These are phyloP conservation scores for Pseudonitzschia multiseries DNA, from an alignment of 108 stramenopile genomes.

Conservation along the genomic window DNA sequence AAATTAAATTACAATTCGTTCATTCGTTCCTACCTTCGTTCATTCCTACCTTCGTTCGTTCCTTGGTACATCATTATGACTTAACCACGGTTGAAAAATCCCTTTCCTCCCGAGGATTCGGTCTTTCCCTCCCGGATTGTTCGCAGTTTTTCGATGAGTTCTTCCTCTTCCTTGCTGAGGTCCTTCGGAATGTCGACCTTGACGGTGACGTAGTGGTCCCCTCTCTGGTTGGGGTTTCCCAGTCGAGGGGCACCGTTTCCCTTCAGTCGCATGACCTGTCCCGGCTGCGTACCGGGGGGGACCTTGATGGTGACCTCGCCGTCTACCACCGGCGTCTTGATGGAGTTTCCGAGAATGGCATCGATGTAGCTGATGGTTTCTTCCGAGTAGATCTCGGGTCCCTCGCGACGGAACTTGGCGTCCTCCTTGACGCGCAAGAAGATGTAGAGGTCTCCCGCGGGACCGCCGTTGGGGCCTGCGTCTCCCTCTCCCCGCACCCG, in stretches of 20 bases:
- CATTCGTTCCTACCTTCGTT: too few relatives aligned
- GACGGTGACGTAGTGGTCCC: conserved; percentile 96
- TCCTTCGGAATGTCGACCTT: conserved; percentile 92
- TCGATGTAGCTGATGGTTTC: conserved; percentile 86
- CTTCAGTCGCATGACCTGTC: conserved; percentile 91
- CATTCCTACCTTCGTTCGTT: too few relatives aligned
- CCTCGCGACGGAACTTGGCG: conserved; percentile 88
- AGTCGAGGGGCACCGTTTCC: conserved; percentile 90
- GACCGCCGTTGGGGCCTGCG: conserved; percentile 92
- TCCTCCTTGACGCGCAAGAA: conserved; percentile 93
- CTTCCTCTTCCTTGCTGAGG: conserved; percentile 88
- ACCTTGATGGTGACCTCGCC: conserved; percentile 96
- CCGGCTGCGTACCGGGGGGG: conserved; percentile 96
- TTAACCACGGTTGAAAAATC: conserved; percentile 23
- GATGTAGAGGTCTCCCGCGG: conserved; percentile 94
- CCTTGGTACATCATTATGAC: too few relatives aligned
- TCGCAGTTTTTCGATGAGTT: conserved; percentile 79
- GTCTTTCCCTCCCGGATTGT: conserved; percentile 55
- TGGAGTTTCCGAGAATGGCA: conserved; percentile 92
- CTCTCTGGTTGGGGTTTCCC: conserved; percentile 75
- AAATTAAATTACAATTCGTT: too few relatives aligned
- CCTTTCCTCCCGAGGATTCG: conserved; percentile 12
- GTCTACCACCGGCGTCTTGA: conserved; percentile 92
- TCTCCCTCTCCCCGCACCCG: conserved; percentile 95
- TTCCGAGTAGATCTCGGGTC: conserved; percentile 93